Evolutionary conservation across 1,284 basidiomycete genomes (phyloP), one percentile per base, ranked within the genome.

Genomic region (Hemileia vastatrix): DNA sequence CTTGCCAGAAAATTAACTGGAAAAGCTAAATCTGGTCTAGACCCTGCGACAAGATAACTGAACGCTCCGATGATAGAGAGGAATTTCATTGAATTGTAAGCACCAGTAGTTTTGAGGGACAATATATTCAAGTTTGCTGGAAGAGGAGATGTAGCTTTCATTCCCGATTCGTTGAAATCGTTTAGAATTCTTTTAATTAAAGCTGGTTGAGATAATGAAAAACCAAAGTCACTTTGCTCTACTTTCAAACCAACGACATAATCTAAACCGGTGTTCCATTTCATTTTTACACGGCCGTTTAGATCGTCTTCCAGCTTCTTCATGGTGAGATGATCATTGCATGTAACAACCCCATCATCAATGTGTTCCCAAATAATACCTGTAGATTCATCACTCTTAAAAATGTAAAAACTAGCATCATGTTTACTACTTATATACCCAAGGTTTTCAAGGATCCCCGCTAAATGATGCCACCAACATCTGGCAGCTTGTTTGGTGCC

Each of bases 341-440:
- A n/a, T n/a, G n/a, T 23, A 19, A 49, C 40, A 27, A 52, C 33
- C 1, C 57, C 57, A 19, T 51, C 48, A 23, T 58, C 48, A 19
- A 58, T 32, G 31, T 58, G 57, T 21, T 50, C 9, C 47, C 49
- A 60, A 6, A 60, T 53, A 11, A 53, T 24, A 1, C 43, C 43
- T 9, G 36, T 36, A 0, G 19, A 49, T 1, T 44, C 50, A 1
- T 51, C 50, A 1, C 13, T 9, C 48, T 43, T 9, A 19, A 36
- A 51, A 21, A 51, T 19, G 21, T 58, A 58, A 4, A 58, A 19
- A 0, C 19, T 50, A 0, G 27, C 18, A 36, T 58, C 11, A 2
- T 47, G 4, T 19, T 50, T 31, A 9, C 45, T 58, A 0, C 27
- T 18, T 32, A 5, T 21, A 33, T 50, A 58, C 13, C 48, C 48